phyloP scores from a whole-genome alignment of 163 green algal species.

The Chlorella variabilis region DNA sequence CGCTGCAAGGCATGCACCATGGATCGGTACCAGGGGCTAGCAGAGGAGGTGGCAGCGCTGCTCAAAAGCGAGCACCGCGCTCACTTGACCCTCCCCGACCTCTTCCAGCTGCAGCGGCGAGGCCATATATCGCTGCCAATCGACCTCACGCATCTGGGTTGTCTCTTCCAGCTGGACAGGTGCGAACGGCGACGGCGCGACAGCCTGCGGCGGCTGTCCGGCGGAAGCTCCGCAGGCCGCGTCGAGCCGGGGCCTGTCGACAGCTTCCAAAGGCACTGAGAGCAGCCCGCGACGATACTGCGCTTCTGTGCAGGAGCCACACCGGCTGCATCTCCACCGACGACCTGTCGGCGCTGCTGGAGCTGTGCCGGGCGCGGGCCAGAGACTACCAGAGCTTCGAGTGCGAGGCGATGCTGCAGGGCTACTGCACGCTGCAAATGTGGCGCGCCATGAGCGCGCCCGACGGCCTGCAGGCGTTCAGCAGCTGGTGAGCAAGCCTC shows the following conservation, averaged over 20 bases:
- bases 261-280: too few relatives aligned
- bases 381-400: constrained; percentile 47
- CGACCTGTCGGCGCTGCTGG: constrained; percentile 43
- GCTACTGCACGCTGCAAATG: constrained; percentile 52
- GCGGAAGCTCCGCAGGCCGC: not conserved
- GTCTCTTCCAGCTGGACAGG: constrained; percentile 62
- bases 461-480: constrained; percentile 30
- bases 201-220: not conserved
- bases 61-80: constrained; percentile 11
- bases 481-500: constrained; percentile 5
- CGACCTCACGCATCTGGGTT: constrained; percentile 47
- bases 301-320: constrained; percentile 53
- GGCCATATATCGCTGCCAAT: constrained; percentile 35
- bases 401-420: constrained; percentile 46
- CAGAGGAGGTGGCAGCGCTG: constrained; percentile 38
- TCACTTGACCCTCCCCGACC: constrained; percentile 40
- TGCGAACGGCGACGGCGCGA: not conserved
- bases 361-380: constrained; percentile 33
- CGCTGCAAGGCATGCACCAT: too few relatives aligned
- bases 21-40: too few relatives aligned
- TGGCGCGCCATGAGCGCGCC: constrained; percentile 32
- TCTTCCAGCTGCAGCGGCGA: constrained; percentile 37
- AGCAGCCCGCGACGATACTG: too few relatives aligned
- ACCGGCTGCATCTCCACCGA: constrained; percentile 49
- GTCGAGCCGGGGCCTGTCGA: too few relatives aligned